These are phyloP conservation scores for Medicago lupulina DNA, from an alignment of 306 rosid species.

Conservation along the genomic window DNA sequence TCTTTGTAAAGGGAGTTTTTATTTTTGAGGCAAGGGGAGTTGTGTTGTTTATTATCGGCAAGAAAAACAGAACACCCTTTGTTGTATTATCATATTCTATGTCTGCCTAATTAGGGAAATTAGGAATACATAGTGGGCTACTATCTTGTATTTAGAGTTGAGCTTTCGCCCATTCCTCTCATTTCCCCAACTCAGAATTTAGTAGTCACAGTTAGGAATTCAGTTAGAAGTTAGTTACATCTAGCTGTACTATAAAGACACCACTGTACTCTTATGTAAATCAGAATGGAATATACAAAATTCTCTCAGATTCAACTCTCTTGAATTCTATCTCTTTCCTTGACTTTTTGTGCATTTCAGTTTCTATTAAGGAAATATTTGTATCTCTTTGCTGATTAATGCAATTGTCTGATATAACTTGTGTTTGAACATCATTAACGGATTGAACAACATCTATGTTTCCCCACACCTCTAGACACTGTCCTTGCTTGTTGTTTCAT, in stretches of 20 bases:
- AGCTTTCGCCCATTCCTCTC: background rate
- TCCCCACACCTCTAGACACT: background rate
- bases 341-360: background rate
- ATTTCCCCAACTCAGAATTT: background rate
- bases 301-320: background rate
- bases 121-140: background rate
- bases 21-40: background rate
- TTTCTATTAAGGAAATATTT: background rate
- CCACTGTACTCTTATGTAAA: background rate
- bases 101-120: background rate
- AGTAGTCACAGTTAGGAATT: background rate
- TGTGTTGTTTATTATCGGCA: background rate
- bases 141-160: background rate
- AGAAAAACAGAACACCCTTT: slow-evolving; percentile 18
- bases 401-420: background rate
- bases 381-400: background rate
- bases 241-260: background rate
- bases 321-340: background rate
- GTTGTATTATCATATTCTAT: background rate
- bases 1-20: background rate
- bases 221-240: background rate
- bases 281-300: background rate
- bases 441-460: background rate
- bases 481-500: background rate
- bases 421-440: background rate